Percentiles rank a stretch among this genome's conserved stretches.
phyloP scores from a whole-genome alignment of 1,284 basidiomycete genomes.

The Cryptococcus sp. region DNA sequence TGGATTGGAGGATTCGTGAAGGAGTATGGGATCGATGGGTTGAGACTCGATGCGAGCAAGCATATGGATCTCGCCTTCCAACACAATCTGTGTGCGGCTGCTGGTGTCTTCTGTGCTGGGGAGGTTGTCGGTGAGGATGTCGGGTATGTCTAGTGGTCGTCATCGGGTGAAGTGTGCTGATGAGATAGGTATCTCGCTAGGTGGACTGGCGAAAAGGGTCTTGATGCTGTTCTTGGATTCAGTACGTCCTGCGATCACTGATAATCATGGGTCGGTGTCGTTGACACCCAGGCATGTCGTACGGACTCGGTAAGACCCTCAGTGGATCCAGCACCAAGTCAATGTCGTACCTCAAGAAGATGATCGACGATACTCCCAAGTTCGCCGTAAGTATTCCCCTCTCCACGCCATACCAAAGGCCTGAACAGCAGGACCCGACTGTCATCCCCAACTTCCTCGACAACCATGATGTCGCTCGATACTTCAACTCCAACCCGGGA shows the following conservation, averaged over 20 bases:
- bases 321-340: slow-evolving; percentile 41
- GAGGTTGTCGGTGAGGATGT: slow-evolving; percentile 63
- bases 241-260: slow-evolving; percentile 15
- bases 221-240: slow-evolving; percentile 38
- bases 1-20: slow-evolving; percentile 61
- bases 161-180: not conserved
- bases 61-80: slow-evolving; percentile 44
- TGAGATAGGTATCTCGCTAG: slow-evolving; percentile 15
- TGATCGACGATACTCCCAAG: slow-evolving; percentile 55
- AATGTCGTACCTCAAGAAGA: slow-evolving; percentile 54
- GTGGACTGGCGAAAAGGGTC: slow-evolving; percentile 23
- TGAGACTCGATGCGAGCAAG: slow-evolving; percentile 71
- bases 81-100: slow-evolving; percentile 57
- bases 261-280: not conserved
- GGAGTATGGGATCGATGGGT: slow-evolving; percentile 57
- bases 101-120: slow-evolving; percentile 74
- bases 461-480: slow-evolving; percentile 72
- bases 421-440: slow-evolving; percentile 48
- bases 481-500: slow-evolving; percentile 55
- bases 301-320: slow-evolving; percentile 17
- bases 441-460: slow-evolving; percentile 71
- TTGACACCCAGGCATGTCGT: slow-evolving; percentile 18
- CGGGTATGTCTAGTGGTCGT: slow-evolving; percentile 40
- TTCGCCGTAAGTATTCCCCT: slow-evolving; percentile 18
- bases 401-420: not conserved